Evolutionary conservation across 768 basidiomycete species (phyloP), one percentile per base, ranked within the genome.

Genomic region (Leccinum aurantiacum): DNA sequence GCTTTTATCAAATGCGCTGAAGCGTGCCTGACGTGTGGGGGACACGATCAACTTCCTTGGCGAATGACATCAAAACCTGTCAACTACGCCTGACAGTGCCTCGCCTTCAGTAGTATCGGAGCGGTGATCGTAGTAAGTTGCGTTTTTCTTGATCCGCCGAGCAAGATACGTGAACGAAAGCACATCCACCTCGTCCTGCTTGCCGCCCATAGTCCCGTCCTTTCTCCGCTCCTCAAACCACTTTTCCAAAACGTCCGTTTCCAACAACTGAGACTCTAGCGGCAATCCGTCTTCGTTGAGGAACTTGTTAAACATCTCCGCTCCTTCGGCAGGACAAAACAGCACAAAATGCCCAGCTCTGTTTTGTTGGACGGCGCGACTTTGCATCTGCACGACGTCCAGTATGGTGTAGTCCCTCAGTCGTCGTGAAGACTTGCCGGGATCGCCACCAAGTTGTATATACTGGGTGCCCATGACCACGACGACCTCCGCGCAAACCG

Each of bases 391-490:
- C 54, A 91, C 86, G 37, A 99, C 75, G 65, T 98, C 95, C 19
- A 84, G 79, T 38, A 96, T 76, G 0, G 78, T 77, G 72, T 98
- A 98, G 70, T 95, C 93, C 48, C 81, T 81, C 53, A 96, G 70
- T 65, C 89, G 87, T 24, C 90, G 84, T 60, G 88, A 85, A 9
- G 77, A 69, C 14, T 76, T 79, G 56, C 77, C 78, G 38, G 71
- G 73, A 44, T 79, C 77, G 7, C 79, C 65, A 19, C n/a, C n/a
- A 46, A 46, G 10, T 57, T 84, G 78, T 25, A 87, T 72, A 72
- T 92, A 96, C 72, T 99, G 97, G 4, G 95, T 93, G 17, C 93
- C 91, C 89, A 98, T 89, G 49, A 93, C 88, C 38, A 98, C 79
- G 15, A 98, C 95, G 6, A 84, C 84, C 7, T 83, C 80, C 1